phyloP scores from a whole-genome alignment of 768 basidiomycete genomes.

The Suillus ampliporus region DNA sequence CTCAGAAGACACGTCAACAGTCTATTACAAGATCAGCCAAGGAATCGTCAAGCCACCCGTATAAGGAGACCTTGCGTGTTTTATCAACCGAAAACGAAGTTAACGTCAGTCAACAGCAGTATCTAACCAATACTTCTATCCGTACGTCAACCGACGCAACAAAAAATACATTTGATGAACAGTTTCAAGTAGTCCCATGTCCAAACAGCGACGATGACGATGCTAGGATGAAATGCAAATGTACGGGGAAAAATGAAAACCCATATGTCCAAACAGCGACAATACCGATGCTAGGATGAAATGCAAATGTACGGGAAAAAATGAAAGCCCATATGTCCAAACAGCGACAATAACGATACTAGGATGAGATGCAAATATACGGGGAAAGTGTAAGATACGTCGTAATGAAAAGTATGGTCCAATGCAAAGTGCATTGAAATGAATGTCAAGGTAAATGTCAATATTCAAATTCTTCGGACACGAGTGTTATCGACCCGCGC shows the following conservation, averaged over 20 bases:
- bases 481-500: conserved; percentile 62
- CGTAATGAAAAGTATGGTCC: not conserved
- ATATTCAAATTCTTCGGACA: conserved; percentile 73
- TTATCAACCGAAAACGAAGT: too few species aligned
- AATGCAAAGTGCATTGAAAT: not conserved
- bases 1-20: conserved; percentile 79
- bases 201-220: not conserved
- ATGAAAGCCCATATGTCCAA: too few species aligned
- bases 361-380: not conserved
- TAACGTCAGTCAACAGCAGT: not conserved
- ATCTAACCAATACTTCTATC: not conserved
- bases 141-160: not conserved
- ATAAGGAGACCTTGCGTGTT: conserved; percentile 29
- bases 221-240: not conserved
- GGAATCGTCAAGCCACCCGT: conserved; percentile 79
- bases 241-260: not conserved
- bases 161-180: not conserved
- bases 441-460: conserved; percentile 33
- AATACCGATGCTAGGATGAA: not conserved
- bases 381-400: not conserved
- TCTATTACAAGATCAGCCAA: conserved; percentile 81
- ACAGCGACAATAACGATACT: not conserved
- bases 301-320: not conserved
- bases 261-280: not conserved
- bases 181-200: not conserved